These are phyloP conservation scores for Pseudozyma pruni DNA, from an alignment of 1,284 basidiomycete genomes.

Conservation along the genomic window DNA sequence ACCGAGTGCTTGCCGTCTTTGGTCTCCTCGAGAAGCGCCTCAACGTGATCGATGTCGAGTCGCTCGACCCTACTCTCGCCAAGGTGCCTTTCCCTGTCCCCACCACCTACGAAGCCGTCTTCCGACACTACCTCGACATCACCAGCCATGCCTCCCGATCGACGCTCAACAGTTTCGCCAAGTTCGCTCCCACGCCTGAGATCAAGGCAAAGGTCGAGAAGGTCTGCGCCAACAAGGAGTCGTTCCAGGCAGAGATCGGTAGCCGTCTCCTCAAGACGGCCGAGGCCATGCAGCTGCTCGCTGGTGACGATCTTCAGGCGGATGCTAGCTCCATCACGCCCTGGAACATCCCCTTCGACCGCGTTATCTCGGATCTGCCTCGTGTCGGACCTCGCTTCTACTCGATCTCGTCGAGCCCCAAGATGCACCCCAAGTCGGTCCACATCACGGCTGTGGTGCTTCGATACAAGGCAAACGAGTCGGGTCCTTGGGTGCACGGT, in stretches of 20 bases:
- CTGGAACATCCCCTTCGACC: slow-evolving; percentile 97
- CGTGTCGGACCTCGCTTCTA: slow-evolving; percentile 97
- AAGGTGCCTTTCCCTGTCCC: slow-evolving; percentile 99
- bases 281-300: slow-evolving; percentile 86
- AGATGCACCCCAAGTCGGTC: slow-evolving; percentile 85
- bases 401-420: slow-evolving; percentile 97
- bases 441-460: slow-evolving; percentile 92
- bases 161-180: slow-evolving; percentile 84
- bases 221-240: slow-evolving; percentile 86
- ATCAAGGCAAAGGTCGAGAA: slow-evolving; percentile 80
- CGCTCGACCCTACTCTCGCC: slow-evolving; percentile 94
- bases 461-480: slow-evolving; percentile 53
- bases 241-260: slow-evolving; percentile 80
- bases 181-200: slow-evolving; percentile 84
- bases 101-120: slow-evolving; percentile 91
- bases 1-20: slow-evolving; percentile 85
- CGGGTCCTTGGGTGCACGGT: slow-evolving; percentile 55
- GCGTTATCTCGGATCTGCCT: slow-evolving; percentile 89
- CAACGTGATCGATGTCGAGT: slow-evolving; percentile 84
- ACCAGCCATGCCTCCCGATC: slow-evolving; percentile 92
- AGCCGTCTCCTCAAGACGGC: slow-evolving; percentile 87
- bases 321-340: slow-evolving; percentile 76
- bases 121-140: slow-evolving; percentile 97
- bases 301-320: slow-evolving; percentile 78
- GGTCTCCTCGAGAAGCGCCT: slow-evolving; percentile 79